Evolutionary conservation across 139 green algal species (phyloP).

Genomic region (Chara braunii): DNA sequence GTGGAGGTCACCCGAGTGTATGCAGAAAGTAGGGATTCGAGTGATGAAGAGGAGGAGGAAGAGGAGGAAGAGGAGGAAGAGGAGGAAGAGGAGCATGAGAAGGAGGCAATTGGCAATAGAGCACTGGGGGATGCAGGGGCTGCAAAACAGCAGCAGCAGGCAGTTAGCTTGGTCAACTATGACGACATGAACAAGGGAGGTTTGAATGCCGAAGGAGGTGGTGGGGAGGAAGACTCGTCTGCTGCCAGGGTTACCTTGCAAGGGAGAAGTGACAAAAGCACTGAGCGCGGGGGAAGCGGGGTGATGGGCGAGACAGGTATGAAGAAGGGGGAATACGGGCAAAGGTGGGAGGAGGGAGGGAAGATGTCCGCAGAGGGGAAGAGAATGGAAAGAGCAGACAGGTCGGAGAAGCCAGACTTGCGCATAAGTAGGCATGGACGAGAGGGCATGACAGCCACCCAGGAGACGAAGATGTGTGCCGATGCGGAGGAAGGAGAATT

Average conservation of each 20-base stretch:
- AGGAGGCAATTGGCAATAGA: slow-evolving; percentile 13
- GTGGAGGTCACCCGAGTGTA: too few species aligned
- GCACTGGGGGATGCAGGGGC: slow-evolving; percentile 30
- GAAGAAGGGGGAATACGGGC: neutral
- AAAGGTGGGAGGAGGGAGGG: slow-evolving; percentile 1
- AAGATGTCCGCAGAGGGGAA: too few species aligned
- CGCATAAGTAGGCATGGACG: neutral
- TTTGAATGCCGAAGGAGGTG: neutral
- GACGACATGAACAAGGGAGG: too few species aligned
- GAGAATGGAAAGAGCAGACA: slow-evolving; percentile 17
- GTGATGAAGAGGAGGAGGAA: slow-evolving; percentile 21
- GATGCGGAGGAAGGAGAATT: slow-evolving; percentile 9
- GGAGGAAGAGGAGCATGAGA: slow-evolving; percentile 10
- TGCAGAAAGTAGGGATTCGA: slow-evolving; percentile 6
- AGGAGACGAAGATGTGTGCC: too few species aligned
- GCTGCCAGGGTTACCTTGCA: too few species aligned
- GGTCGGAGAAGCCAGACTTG: neutral
- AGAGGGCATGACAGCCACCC: too few species aligned
- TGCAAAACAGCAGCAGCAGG: slow-evolving; percentile 6
- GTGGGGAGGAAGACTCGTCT: neutral
- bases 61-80: slow-evolving; percentile 11
- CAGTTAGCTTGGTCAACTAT: too few species aligned
- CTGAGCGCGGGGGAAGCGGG: neutral
- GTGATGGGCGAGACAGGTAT: slow-evolving; percentile 7
- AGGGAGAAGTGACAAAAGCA: too few species aligned